Base-by-base conservation (phyloP, 2,329 filamentous ascomycete species). In the Trichoderma sp. region DNA sequence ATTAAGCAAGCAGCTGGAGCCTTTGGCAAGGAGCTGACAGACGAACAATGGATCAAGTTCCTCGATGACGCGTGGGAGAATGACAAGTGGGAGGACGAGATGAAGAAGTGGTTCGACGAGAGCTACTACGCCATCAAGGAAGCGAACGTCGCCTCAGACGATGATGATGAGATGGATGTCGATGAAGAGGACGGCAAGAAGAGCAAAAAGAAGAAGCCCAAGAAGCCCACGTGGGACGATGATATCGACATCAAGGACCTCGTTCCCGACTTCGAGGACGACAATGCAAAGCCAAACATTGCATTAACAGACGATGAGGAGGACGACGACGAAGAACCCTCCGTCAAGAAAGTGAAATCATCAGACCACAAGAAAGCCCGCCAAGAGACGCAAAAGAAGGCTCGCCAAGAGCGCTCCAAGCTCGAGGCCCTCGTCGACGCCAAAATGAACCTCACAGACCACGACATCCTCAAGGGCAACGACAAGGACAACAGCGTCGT, bases 191-290 rank as follows among this genome's bases (percentile, higher is more conserved):
- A 86, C 7, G 84, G 80, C 8, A 82, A 77, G n/a, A 84, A 81
- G 59, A 68, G 58, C 58, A 86, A 76, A 71, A 79, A 75, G 72
- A 77, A 82, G 51, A 80, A 81, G 21, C 73, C 80, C 64, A 89
- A 87, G 77, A 89, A 87, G 76, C 89, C 88, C 73, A 90, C 86
- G 76, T 99, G 95, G 91, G 93, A 97, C 75, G 94, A 98, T 76
- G 96, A 99, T 77, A 97, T 99, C 74, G 94, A 98, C 77, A 98
- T 99, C 82, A 93, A 91, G 70, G 95, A 97, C 78, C 85, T 97
- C 61, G 83, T 97, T 32, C 94, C 93, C 1, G 93, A 97, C 70
- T 97, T 96, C 76, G 88, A 92, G 24, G 91, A 93, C 30, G 87
- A 87, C 7, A 81, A 85, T 69, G 77, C 58, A 26, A 81, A 84